phyloP scores from a whole-genome alignment of 2,329 filamentous ascomycete species.

The Dactylella cylindrospora region DNA sequence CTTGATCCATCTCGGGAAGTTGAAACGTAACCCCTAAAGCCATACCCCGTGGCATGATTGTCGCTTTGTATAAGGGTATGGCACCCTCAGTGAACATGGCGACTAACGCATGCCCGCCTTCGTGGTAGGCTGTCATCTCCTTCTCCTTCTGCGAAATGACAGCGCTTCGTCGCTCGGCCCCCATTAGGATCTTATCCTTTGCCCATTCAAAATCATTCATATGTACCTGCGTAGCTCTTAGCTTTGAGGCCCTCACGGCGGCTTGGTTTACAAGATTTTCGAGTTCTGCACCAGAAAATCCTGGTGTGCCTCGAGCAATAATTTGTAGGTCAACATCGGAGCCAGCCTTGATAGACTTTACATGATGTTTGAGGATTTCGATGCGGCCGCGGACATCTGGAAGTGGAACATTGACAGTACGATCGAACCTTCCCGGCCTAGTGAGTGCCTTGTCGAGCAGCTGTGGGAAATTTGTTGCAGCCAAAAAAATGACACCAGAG shows the following conservation, averaged over 20 bases:
- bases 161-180: slow-evolving; percentile 84
- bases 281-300: slow-evolving; percentile 90
- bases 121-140: slow-evolving; percentile 91
- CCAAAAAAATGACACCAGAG: slow-evolving; percentile 91
- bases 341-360: slow-evolving; percentile 81
- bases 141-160: slow-evolving; percentile 92
- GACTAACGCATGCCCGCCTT: slow-evolving; percentile 91
- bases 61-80: slow-evolving; percentile 89
- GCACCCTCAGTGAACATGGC: slow-evolving; percentile 76
- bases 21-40: slow-evolving; percentile 83
- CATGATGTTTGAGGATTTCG: slow-evolving; percentile 89
- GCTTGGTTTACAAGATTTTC: slow-evolving; percentile 98
- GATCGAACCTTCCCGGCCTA: slow-evolving; percentile 91
- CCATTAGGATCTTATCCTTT: slow-evolving; percentile 97
- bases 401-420: slow-evolving; percentile 82
- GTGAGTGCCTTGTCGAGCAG: slow-evolving; percentile 92
- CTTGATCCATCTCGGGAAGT: slow-evolving; percentile 88
- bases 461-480: slow-evolving; percentile 93
- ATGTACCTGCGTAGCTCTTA: slow-evolving; percentile 72
- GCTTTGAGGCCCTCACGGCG: slow-evolving; percentile 87
- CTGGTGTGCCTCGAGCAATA: slow-evolving; percentile 82
- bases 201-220: slow-evolving; percentile 92
- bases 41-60: slow-evolving; percentile 86
- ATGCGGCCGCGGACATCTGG: slow-evolving; percentile 92
- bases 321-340: slow-evolving; percentile 79